Percentiles rank a stretch among this genome's conserved stretches.
These are phyloP conservation scores for Fusarium scirpi DNA, from an alignment of 2,329 filamentous ascomycete genomes.

Conservation along the genomic window DNA sequence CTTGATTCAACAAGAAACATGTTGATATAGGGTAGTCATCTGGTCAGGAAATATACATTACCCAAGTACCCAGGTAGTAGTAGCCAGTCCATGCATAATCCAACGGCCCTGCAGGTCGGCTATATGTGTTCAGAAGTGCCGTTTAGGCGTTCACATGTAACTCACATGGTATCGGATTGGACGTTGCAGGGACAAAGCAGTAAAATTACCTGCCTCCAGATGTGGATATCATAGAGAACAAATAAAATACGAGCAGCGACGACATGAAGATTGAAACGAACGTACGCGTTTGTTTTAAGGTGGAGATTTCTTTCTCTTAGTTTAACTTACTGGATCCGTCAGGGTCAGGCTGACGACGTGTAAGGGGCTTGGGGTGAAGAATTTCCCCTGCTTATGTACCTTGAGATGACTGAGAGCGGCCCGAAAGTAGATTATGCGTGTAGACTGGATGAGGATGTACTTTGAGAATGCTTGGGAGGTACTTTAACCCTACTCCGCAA, in stretches of 20 bases:
- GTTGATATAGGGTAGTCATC: neutral
- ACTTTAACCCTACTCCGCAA: conserved; percentile 16
- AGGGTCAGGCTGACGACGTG: conserved; percentile 47
- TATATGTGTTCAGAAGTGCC: neutral
- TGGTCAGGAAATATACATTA: neutral
- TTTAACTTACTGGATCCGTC: conserved; percentile 51
- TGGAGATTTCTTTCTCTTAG: neutral
- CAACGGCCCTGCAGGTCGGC: neutral
- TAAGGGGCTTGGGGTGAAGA: conserved; percentile 34
- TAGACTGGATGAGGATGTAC: conserved; percentile 8
- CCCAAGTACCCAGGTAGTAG: neutral
- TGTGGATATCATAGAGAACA: conserved; percentile 5
- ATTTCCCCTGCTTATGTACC: conserved; percentile 23
- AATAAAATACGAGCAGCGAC: conserved; percentile 11
- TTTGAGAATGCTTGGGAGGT: conserved; percentile 1
- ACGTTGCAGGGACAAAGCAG: neutral
- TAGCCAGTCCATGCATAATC: neutral
- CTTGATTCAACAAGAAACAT: neutral
- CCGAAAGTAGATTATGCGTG: conserved; percentile 8
- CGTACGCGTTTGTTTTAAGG: conserved; percentile 50
- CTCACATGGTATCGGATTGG: neutral
- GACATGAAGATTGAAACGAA: conserved; percentile 43
- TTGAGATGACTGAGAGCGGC: conserved; percentile 3
- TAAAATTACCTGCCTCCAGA: conserved; percentile 5
- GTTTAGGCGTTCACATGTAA: conserved; percentile 4